Conservation (phyloP, 768 basidiomycete species). For the Dendrothele bispora region DNA sequence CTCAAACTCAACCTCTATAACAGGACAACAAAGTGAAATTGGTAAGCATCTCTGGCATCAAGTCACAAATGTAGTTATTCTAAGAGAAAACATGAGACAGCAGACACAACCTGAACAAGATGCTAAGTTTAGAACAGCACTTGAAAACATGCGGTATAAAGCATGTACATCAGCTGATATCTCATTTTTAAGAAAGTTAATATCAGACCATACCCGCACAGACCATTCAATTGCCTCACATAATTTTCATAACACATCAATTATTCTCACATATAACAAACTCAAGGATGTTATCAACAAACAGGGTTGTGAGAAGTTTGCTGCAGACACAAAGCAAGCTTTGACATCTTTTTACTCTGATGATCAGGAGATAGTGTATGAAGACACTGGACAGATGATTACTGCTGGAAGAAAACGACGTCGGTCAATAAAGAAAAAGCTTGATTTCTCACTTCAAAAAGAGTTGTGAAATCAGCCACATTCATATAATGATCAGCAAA, state of each 20-base stretch:
- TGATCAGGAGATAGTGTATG: too few relatives aligned
- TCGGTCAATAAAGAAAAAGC: too few relatives aligned
- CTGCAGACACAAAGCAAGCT: constrained; percentile 22
- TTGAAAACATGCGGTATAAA: constrained; percentile 29
- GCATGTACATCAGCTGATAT: constrained; percentile 22
- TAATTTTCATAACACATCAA: constrained; percentile 27
- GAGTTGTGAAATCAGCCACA: too few relatives aligned
- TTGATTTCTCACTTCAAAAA: too few relatives aligned
- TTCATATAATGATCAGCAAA: too few relatives aligned
- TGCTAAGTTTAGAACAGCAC: constrained; percentile 21
- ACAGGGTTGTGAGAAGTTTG: constrained; percentile 25
- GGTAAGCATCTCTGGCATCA: constrained; percentile 24
- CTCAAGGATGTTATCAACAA: constrained; percentile 32
- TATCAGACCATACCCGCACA: constrained; percentile 9
- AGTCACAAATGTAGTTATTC: constrained; percentile 19
- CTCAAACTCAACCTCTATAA: background rate
- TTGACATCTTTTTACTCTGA: constrained; percentile 27
- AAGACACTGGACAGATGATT: too few relatives aligned
- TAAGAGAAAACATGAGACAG: constrained; percentile 30
- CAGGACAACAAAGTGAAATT: constrained; percentile 11
- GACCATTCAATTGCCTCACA: background rate
- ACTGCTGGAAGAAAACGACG: too few relatives aligned
- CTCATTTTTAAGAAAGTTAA: constrained; percentile 16
- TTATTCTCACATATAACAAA: constrained; percentile 29
- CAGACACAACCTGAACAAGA: constrained; percentile 23